Evolutionary conservation across 306 rosid species (phyloP).

Genomic region (Arachis hypogaea): DNA sequence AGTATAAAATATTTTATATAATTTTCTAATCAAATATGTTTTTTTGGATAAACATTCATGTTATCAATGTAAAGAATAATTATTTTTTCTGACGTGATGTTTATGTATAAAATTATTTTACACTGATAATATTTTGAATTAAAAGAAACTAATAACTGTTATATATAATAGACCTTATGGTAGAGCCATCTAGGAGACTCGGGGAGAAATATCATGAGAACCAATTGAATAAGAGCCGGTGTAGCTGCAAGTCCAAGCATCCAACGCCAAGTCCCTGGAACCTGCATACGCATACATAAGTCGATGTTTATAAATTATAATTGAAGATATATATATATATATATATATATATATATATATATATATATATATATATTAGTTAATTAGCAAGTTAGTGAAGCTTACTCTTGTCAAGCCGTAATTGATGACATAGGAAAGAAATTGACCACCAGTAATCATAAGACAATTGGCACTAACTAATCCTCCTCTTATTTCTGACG

Average conservation of each 20-base stretch:
- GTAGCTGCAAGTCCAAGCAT: constrained; percentile 72
- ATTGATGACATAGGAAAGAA: constrained; percentile 65
- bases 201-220: constrained; percentile 63
- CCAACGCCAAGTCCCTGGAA: constrained; percentile 89
- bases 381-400: not conserved
- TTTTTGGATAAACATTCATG: no score
- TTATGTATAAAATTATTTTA: no score
- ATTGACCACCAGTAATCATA: constrained; percentile 76
- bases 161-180: constrained; percentile 43
- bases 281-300: constrained; percentile 35
- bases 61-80: no score
- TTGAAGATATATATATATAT: no score
- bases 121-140: no score
- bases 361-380: no score
- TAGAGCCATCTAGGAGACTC: constrained; percentile 90
- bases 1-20: no score
- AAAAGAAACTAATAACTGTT: no score
- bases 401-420: constrained; percentile 67
- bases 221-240: constrained; percentile 70
- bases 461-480: constrained; percentile 69
- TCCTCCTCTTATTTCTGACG: constrained; percentile 78
- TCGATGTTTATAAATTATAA: no score
- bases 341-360: no score
- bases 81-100: no score
- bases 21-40: no score